Percentiles rank a stretch among this genome's conserved stretches.
phyloP scores from a whole-genome alignment of 2,329 filamentous ascomycete genomes.

The Aspergillus ruber region DNA sequence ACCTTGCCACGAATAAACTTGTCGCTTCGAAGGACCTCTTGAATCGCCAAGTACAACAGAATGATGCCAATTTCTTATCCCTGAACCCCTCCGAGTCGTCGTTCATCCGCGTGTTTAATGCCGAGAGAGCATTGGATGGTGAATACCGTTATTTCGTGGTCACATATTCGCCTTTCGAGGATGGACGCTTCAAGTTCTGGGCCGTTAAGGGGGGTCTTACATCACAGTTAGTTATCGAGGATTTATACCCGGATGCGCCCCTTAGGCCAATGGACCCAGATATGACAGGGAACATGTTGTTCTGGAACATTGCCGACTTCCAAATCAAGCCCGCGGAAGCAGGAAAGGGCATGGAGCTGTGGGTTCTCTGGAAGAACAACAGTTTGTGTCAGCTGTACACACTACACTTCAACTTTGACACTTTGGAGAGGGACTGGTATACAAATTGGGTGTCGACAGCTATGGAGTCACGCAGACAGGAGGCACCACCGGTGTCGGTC shows the following conservation, averaged over 20 bases:
- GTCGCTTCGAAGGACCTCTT: conserved; percentile 72
- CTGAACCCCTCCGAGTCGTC: conserved; percentile 74
- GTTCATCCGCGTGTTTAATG: conserved; percentile 65
- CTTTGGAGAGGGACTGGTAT: conserved; percentile 56
- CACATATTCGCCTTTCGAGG: conserved; percentile 81
- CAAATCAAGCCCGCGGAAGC: conserved; percentile 51
- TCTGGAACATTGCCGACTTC: conserved; percentile 78
- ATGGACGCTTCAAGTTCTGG: conserved; percentile 95
- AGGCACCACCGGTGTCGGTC: conserved; percentile 52
- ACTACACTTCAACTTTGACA: conserved; percentile 64
- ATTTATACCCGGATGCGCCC: conserved; percentile 59
- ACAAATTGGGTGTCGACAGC: conserved; percentile 65
- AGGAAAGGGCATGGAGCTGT: conserved; percentile 56
- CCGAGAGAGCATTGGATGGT: conserved; percentile 40
- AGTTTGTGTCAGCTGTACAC: conserved; percentile 68
- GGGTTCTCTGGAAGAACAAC: conserved; percentile 82
- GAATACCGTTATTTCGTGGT: conserved; percentile 57
- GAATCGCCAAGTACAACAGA: conserved; percentile 57
- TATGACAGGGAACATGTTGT: conserved; percentile 57
- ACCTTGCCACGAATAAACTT: conserved; percentile 71
- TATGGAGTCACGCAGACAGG: conserved; percentile 50
- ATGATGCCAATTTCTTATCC: conserved; percentile 65
- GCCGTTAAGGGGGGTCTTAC: conserved; percentile 59
- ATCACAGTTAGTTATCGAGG: conserved; percentile 55
- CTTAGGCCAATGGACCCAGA: conserved; percentile 60